Evolutionary conservation across 225 moss, liverwort and hornwort species (phyloP).

Genomic region (Marchantia polymorpha): DNA sequence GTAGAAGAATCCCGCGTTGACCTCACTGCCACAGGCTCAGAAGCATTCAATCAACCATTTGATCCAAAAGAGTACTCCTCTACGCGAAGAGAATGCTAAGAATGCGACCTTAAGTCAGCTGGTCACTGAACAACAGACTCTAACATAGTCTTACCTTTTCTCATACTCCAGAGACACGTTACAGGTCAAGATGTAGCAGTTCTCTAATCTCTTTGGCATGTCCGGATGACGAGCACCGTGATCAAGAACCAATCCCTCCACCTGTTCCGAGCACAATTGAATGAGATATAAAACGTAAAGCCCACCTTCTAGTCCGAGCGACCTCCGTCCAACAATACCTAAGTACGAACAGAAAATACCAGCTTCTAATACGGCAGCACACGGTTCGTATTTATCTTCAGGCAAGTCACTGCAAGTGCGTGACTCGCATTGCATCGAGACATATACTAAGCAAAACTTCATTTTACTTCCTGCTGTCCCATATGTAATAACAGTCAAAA

Average conservation of each 20-base stretch:
- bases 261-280: slow-evolving; percentile 23
- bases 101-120: neutral
- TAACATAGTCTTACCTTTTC: slow-evolving; percentile 48
- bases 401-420: too few relatives aligned
- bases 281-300: neutral
- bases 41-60: neutral
- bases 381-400: too few relatives aligned
- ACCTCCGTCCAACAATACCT: too few relatives aligned
- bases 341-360: too few relatives aligned
- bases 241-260: slow-evolving; percentile 93
- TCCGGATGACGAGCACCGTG: slow-evolving; percentile 97
- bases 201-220: slow-evolving; percentile 85
- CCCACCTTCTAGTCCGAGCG: neutral
- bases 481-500: too few relatives aligned
- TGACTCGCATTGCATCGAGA: too few relatives aligned
- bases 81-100: neutral
- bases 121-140: neutral
- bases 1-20: slow-evolving; percentile 96
- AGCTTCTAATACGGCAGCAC: too few relatives aligned
- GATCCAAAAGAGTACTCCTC: neutral
- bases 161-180: slow-evolving; percentile 96
- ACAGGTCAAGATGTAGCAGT: slow-evolving; percentile 85
- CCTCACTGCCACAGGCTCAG: slow-evolving; percentile 51
- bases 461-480: too few relatives aligned
- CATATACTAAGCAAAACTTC: too few relatives aligned